Base-by-base conservation (phyloP, 139 green algal genomes). In the Coccomyxa sp. region DNA sequence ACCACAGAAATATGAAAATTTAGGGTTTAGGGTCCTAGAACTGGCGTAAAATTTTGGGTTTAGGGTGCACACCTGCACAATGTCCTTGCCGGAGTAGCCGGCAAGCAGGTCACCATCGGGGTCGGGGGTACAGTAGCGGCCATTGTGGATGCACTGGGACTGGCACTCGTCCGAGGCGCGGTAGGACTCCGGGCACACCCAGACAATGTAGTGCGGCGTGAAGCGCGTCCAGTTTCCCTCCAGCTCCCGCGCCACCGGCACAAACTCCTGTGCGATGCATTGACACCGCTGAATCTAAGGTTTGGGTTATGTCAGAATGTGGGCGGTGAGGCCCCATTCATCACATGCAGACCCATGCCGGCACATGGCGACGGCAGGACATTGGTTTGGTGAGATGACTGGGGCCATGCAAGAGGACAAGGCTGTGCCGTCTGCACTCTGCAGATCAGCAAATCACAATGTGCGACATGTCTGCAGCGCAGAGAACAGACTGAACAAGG, bases 141-240 rank as follows among this genome's bases (percentile, higher is more conserved):
- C 93, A 13, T 92, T 78, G 27, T 87, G 83, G 76, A 98, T 95
- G 92, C 96, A 98, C 88, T 98, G 91, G 57, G 57, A 88, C 77
- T 88, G 80, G 88, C 93, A 98, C 87, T 95, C 93, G 12, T 86
- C 68, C 27, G 58, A 88, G 60, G 91, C 79, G 11, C 84, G 75
- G 85, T 93, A 93, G 23, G 76, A 63, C 9, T 66, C 25, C 10
- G 92, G 91, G 89, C 94, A 98, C 63, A 94, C 85, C 92, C 92
- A 96, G 16, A 97, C 90, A 31, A 98, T 91, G 92, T 97, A 98
- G 88, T 97, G 96, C 3, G 96, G 96, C 45, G 87, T 89, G 89
- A 98, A 98, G 57, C 85, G 75, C 23, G 92, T 95, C 91, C 90
- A 96, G 67, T 82, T 80, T 14, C 88, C 67, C 80, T 96, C 92